Evolutionary conservation across 2,329 filamentous ascomycete species (phyloP).

Genomic region (Colletotrichum lindemuthianum): DNA sequence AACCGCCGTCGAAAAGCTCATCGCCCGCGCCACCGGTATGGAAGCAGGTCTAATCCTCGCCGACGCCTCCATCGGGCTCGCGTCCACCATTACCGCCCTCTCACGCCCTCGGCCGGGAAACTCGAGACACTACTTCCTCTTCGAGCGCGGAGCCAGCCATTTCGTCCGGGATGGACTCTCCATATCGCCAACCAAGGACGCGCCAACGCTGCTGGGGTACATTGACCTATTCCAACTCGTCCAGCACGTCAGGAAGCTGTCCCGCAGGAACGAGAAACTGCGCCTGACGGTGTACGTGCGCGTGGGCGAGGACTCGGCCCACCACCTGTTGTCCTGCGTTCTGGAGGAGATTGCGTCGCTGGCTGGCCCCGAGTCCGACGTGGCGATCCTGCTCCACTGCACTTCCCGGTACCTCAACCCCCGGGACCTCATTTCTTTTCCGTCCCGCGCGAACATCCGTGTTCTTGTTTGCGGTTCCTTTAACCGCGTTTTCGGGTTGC

Average conservation of each 20-base stretch:
- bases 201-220: constrained; percentile 3
- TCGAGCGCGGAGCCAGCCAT: constrained; percentile 15
- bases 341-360: constrained; percentile 14
- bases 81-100: constrained; percentile 31
- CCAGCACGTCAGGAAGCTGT: constrained; percentile 13
- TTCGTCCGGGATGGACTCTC: constrained; percentile 7
- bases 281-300: constrained; percentile 11
- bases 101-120: background rate
- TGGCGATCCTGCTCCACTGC: constrained; percentile 32
- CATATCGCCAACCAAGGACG: constrained; percentile 2
- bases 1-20: constrained; percentile 17
- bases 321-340: constrained; percentile 7
- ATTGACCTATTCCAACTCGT: constrained; percentile 18
- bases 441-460: background rate
- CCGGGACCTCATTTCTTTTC: constrained; percentile 2
- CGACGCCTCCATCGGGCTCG: constrained; percentile 26
- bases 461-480: constrained; percentile 28
- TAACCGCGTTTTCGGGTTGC: constrained; percentile 17
- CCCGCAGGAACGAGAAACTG: background rate
- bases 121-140: constrained; percentile 2
- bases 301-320: constrained; percentile 9
- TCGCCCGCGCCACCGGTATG: constrained; percentile 18
- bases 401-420: constrained; percentile 14
- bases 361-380: constrained; percentile 7
- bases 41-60: constrained; percentile 25